Base-by-base conservation (phyloP, 805 yeast genomes). In the Schizosaccharomyces octosporus region DNA sequence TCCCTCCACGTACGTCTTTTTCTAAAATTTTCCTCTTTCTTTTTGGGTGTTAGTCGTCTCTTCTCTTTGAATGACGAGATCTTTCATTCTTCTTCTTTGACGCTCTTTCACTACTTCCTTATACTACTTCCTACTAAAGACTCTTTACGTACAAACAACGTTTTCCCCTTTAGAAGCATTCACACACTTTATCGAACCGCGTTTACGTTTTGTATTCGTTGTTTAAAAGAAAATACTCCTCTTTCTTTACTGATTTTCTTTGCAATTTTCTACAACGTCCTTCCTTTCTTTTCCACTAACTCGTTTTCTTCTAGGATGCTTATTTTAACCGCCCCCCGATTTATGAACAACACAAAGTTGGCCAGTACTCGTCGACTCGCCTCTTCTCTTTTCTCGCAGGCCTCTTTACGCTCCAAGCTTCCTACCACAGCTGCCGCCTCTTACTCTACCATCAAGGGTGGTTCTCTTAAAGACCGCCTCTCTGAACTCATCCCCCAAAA, bases 401-500 rank as follows among this genome's bases (percentile, higher is more conserved):
- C 36, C 31, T 29, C 36, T 4, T 29, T 51, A 24, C 36, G 31
- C 27, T 24, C 57, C 4, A 57, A 24, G 21, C 60, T 41, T 21
- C 29, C 45, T 21, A 9, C 36, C 29, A 29, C 41, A 55, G 19
- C 41, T 29, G 27, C 32, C 15, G 29, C 21, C 60, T 36, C 45
- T 36, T 32, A 21, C 43, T 58, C 32, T 29, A 29, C 60, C 48
- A 36, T 36, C 41, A 36, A 36, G 15, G 41, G 41, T 3, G 41
- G 41, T 17, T 72, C 96, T 66, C 79, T 93, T 69, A 93, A 93
- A 76, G 95, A 93, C 75, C 83, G 95, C 72, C 89, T 93, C 72
- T 94, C 88, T 62, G 95, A 87, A 71, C 78, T 87, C 66, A 81
- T 89, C 72, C 97, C 97, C 66, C 88, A 80, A 70, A 86, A 86